Evolutionary conservation across 306 rosid genomes (phyloP), one percentile per base, ranked within the genome.

Genomic region (Begonia loranthoides): DNA sequence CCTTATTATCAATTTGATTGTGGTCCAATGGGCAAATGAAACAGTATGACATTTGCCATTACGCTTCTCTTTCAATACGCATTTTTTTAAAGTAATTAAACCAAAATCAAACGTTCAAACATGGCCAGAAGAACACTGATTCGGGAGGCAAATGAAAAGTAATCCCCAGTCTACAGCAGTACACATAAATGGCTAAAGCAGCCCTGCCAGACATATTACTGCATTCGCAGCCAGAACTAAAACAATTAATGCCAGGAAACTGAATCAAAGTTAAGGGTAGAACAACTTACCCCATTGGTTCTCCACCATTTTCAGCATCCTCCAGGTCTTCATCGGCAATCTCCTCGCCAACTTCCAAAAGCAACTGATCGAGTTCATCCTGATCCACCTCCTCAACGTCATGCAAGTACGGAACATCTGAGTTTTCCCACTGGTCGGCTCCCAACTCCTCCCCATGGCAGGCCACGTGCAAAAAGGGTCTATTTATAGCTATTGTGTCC

Each of bases 371-470:
- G 49, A 86, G 75, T 66, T 90, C 95, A 58, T 88, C 89, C 60
- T 90, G 94, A 58, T 88, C 89, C 60, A 72, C 82, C 55, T 82
- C 95, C 39, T 79, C 86, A 39, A 79, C 76, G 57, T 86, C 86
- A 17, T 67, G 84, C 55, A 72, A 61, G 49, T 75, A 57, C 33
- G 74, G 57, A 58, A 65, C 57, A 54, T 80, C 83, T 1, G 88
- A 61, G 50, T 53, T 72, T 56, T 74, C 82, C 72, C 79, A 83
- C 10, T 79, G 82, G 52, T 80, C 74, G 14, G 78, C 70, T 54
- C 92, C 94, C 16, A 90, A 78, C 69, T 90, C 94, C 71, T 86
- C 95, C 2, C 97, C 97, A 43, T 34, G 82, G 75, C 83, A 70
- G 16, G 79, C 87, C 60, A 90, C 94, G 13, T 68, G 87, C 82